These are phyloP conservation scores for Marasmius sp. DNA, from an alignment of 1,284 basidiomycete species.

Conservation along the genomic window DNA sequence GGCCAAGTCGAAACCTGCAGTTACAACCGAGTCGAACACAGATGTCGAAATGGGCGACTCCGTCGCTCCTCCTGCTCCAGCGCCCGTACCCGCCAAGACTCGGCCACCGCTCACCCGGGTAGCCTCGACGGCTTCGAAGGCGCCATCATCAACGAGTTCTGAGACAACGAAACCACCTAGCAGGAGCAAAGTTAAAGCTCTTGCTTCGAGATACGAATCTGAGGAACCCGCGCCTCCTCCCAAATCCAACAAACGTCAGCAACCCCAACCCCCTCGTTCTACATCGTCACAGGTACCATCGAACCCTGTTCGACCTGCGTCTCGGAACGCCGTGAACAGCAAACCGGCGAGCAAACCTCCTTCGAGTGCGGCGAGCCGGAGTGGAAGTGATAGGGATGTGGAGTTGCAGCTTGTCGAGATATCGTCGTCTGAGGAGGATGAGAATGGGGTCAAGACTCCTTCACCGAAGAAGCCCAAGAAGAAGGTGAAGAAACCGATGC, in stretches of 20 bases:
- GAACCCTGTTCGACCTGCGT: not conserved
- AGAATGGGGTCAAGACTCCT: not conserved
- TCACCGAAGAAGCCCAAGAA: constrained; percentile 1
- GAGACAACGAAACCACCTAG: not conserved
- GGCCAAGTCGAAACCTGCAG: constrained; percentile 3
- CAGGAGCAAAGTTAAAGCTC: not conserved
- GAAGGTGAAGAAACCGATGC: constrained; percentile 1
- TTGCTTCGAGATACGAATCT: not conserved
- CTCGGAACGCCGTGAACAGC: not conserved
- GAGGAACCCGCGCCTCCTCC: not conserved
- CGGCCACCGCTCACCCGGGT: not conserved
- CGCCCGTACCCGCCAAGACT: not conserved
- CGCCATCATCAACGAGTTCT: not conserved
- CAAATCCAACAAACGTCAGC: constrained; percentile 11
- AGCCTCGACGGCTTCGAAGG: not conserved
- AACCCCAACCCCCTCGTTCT: not conserved
- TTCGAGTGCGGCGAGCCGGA: not conserved
- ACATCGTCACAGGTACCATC: no score
- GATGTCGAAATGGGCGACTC: not conserved
- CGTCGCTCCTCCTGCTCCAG: not conserved
- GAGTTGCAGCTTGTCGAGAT: constrained; percentile 14
- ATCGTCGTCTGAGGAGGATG: constrained; percentile 15
- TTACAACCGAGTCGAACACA: not conserved
- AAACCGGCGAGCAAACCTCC: constrained; percentile 5
- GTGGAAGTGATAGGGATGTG: constrained; percentile 1